phyloP scores from a whole-genome alignment of 768 basidiomycete genomes.

The Flagelloscypha sp. region DNA sequence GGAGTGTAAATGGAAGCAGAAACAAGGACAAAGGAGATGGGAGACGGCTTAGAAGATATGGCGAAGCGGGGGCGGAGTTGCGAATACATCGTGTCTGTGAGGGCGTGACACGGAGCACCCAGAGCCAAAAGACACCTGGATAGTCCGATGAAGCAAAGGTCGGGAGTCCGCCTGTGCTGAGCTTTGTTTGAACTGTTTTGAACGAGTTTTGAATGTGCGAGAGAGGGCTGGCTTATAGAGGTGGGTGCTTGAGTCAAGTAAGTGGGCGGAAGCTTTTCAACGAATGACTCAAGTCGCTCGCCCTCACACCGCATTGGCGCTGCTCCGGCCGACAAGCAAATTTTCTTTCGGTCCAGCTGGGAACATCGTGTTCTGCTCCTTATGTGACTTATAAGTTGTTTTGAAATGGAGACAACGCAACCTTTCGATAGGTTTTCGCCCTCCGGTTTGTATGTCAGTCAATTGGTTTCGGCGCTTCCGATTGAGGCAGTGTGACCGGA shows the following conservation, averaged over 20 bases:
- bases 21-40: constrained; percentile 11
- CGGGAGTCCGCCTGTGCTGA: too few species aligned
- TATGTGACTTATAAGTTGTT: too few species aligned
- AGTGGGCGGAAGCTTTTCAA: constrained; percentile 8
- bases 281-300: too few species aligned
- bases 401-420: too few species aligned
- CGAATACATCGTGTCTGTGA: constrained; percentile 33
- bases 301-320: too few species aligned
- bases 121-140: constrained; percentile 31
- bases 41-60: constrained; percentile 14
- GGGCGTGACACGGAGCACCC: constrained; percentile 11
- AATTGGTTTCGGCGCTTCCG: too few species aligned
- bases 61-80: constrained; percentile 17
- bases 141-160: constrained; percentile 27
- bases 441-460: too few species aligned
- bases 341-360: too few species aligned
- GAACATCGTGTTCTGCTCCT: too few species aligned
- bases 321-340: too few species aligned
- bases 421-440: too few species aligned
- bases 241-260: constrained; percentile 1
- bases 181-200: constrained; percentile 9
- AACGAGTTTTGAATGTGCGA: constrained; percentile 13
- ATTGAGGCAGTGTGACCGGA: too few species aligned
- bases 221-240: constrained; percentile 9
- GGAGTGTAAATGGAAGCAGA: constrained; percentile 12